These are phyloP conservation scores for Eragrostis curvula DNA, from an alignment of 176 grass and related monocot species.

Conservation along the genomic window DNA sequence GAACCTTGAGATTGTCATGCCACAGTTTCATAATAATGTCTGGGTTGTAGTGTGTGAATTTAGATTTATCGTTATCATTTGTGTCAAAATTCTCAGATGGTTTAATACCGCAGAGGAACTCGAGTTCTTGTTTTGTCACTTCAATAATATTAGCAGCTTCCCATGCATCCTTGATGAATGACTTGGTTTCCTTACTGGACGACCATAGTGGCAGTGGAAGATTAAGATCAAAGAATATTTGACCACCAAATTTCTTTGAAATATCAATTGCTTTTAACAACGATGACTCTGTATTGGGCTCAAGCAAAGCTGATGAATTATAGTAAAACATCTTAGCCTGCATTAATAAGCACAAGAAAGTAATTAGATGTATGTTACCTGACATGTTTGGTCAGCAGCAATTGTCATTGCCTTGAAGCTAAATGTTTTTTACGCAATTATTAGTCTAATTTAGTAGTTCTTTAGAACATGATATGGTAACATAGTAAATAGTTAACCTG, in stretches of 20 bases:
- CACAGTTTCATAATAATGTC: slow-evolving; percentile 72
- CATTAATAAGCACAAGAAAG: slow-evolving; percentile 43
- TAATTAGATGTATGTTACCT: neutral
- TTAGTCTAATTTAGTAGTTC: neutral
- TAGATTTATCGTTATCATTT: slow-evolving; percentile 43
- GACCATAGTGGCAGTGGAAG: slow-evolving; percentile 79
- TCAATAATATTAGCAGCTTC: slow-evolving; percentile 74
- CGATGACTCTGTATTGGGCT: slow-evolving; percentile 48
- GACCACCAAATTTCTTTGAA: slow-evolving; percentile 65
- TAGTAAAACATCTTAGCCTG: slow-evolving; percentile 98
- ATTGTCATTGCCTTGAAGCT: neutral
- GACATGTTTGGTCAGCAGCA: neutral
- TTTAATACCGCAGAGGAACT: slow-evolving; percentile 73
- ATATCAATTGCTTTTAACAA: slow-evolving; percentile 68
- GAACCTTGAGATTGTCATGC: slow-evolving; percentile 72
- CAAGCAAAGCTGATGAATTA: slow-evolving; percentile 77
- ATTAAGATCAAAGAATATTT: slow-evolving; percentile 85
- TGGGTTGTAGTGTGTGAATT: slow-evolving; percentile 67
- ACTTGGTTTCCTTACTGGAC: slow-evolving; percentile 62
- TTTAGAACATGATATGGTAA: neutral
- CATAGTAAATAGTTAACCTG: neutral
- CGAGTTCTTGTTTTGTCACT: slow-evolving; percentile 77
- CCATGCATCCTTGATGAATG: slow-evolving; percentile 71
- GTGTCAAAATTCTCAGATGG: slow-evolving; percentile 48
- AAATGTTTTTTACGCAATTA: slow-evolving; percentile 6